phyloP scores from a whole-genome alignment of 2,329 filamentous ascomycete genomes.

The Calonectria hongkongensis region DNA sequence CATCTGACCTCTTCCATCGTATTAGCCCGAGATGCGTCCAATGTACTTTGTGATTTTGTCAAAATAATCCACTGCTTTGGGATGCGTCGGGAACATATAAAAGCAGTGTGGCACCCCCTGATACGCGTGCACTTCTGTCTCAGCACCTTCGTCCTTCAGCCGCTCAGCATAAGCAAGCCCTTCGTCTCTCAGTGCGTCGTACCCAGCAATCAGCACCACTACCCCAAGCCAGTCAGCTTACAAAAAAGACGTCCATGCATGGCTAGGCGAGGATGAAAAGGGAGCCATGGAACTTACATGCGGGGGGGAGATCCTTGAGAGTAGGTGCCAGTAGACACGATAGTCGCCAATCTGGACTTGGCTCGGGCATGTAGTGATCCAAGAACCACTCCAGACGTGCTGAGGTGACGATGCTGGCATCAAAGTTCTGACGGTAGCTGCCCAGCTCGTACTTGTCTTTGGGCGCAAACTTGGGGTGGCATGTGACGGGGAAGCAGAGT shows the following conservation, averaged over 20 bases:
- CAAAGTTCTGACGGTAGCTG: constrained; percentile 59
- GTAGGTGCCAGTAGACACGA: constrained; percentile 59
- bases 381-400: constrained; percentile 59
- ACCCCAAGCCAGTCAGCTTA: constrained; percentile 18
- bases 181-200: constrained; percentile 62
- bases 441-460: constrained; percentile 59
- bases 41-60: constrained; percentile 34
- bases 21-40: constrained; percentile 20
- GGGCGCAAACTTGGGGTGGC: constrained; percentile 61
- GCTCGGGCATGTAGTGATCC: constrained; percentile 58
- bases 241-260: neutral
- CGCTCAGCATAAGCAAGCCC: constrained; percentile 62
- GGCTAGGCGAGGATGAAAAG: neutral
- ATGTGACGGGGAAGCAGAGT: constrained; percentile 59
- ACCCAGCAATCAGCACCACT: constrained; percentile 61
- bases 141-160: constrained; percentile 57
- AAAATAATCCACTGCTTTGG: constrained; percentile 42
- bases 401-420: constrained; percentile 56
- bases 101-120: constrained; percentile 62
- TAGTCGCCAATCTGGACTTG: constrained; percentile 49
- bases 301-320: constrained; percentile 57
- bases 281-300: constrained; percentile 54
- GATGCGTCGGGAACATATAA: constrained; percentile 40
- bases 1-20: neutral
- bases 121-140: constrained; percentile 58